phyloP scores from a whole-genome alignment of 345 rosid genomes.

The Dovyalis caffra region DNA sequence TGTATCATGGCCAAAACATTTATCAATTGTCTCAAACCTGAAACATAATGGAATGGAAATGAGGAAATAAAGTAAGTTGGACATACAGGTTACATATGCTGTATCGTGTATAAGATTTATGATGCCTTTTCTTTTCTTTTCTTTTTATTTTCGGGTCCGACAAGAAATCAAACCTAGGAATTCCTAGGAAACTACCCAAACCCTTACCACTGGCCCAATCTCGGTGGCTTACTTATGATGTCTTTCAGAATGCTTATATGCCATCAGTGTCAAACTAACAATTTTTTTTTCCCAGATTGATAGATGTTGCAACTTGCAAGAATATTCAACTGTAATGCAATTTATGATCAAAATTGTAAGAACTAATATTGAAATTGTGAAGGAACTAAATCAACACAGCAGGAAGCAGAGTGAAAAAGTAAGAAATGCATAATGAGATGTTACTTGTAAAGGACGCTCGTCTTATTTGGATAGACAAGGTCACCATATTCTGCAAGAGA shows the following conservation, averaged over 20 bases:
- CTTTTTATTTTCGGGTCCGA: not conserved
- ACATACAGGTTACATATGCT: not conserved
- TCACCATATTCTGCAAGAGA: slow-evolving; percentile 89
- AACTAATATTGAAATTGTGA: not conserved
- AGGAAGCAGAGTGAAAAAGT: not conserved
- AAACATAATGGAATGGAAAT: slow-evolving; percentile 9
- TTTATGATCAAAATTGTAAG: not conserved
- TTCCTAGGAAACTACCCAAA: not conserved
- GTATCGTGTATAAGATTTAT: not conserved
- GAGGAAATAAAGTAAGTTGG: not conserved
- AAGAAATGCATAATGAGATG: slow-evolving; percentile 6
- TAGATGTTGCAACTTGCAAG: too few species aligned
- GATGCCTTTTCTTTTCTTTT: not conserved
- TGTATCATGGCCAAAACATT: slow-evolving; percentile 77
- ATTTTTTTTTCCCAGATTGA: too few species aligned
- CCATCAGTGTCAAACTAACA: not conserved
- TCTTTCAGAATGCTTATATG: not conserved
- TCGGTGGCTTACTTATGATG: not conserved
- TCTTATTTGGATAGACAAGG: slow-evolving; percentile 67
- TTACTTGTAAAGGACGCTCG: slow-evolving; percentile 70
- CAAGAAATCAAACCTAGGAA: not conserved
- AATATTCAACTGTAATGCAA: not conserved
- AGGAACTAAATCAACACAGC: not conserved
- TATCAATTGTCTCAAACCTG: slow-evolving; percentile 81
- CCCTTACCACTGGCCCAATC: not conserved